A percentile compares a stretch with the other conserved stretches of the same genome.
These are phyloP conservation scores for Shiraia sp. DNA, from an alignment of 2,329 filamentous ascomycete genomes.

Conservation along the genomic window DNA sequence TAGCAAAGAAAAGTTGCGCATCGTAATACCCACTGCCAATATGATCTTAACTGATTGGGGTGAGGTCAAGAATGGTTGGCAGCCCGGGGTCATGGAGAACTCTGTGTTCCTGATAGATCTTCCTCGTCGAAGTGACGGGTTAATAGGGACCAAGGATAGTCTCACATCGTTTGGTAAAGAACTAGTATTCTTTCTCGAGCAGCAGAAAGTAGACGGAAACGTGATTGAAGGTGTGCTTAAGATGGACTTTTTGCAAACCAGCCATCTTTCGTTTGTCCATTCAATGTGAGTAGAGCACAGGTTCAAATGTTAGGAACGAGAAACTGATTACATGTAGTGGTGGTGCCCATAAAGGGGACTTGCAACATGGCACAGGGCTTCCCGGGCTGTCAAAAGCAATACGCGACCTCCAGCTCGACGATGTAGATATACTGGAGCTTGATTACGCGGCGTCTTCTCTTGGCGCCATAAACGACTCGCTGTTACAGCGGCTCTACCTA, in stretches of 20 bases:
- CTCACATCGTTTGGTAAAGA: constrained; percentile 68
- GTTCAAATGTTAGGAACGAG: neutral
- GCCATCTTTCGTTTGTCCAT: constrained; percentile 77
- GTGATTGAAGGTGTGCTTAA: constrained; percentile 70
- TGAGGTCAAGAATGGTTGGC: constrained; percentile 62
- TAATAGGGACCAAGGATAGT: constrained; percentile 29
- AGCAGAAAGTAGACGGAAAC: constrained; percentile 65
- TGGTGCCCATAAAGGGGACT: constrained; percentile 36
- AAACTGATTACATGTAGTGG: constrained; percentile 27
- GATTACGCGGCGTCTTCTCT: constrained; percentile 83
- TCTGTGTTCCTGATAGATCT: constrained; percentile 92
- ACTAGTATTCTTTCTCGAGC: constrained; percentile 70
- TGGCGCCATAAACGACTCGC: constrained; percentile 71
- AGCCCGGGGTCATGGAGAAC: constrained; percentile 40
- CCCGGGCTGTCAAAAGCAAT: constrained; percentile 73
- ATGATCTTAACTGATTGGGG: constrained; percentile 88
- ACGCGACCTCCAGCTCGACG: constrained; percentile 25
- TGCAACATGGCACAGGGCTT: constrained; percentile 65
- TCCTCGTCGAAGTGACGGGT: constrained; percentile 57
- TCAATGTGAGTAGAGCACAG: constrained; percentile 65
- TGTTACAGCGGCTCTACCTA: constrained; percentile 64
- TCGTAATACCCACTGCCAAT: constrained; percentile 88
- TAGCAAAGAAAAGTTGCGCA: constrained; percentile 70
- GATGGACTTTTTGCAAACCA: constrained; percentile 81
- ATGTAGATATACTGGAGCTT: constrained; percentile 60